phyloP scores from a whole-genome alignment of 768 basidiomycete species.

The Asterophora parasitica region DNA sequence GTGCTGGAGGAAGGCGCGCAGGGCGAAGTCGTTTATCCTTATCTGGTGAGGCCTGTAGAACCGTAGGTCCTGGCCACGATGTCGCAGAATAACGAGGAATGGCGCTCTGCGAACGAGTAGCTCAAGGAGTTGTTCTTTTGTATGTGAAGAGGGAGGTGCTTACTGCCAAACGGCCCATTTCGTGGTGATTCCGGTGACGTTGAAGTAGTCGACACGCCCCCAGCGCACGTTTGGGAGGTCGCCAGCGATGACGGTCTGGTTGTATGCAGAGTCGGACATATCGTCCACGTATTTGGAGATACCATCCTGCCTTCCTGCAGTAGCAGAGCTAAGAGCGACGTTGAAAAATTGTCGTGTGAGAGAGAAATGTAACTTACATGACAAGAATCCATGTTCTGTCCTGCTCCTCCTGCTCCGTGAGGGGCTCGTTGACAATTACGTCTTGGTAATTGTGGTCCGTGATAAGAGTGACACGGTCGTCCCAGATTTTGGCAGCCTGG shows the following conservation, averaged over 20 bases:
- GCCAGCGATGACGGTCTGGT: slow-evolving; percentile 50
- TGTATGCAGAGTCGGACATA: slow-evolving; percentile 71
- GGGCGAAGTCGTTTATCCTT: slow-evolving; percentile 49
- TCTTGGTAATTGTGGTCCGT: slow-evolving; percentile 79
- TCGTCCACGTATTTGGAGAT: slow-evolving; percentile 68
- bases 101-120: slow-evolving; percentile 54
- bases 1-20: slow-evolving; percentile 63
- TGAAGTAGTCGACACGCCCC: slow-evolving; percentile 85
- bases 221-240: slow-evolving; percentile 73
- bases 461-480: slow-evolving; percentile 69
- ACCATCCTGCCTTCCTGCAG: slow-evolving; percentile 55
- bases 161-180: slow-evolving; percentile 87
- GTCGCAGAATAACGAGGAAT: slow-evolving; percentile 60
- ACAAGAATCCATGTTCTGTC: slow-evolving; percentile 74
- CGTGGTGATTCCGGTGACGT: slow-evolving; percentile 78
- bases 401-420: slow-evolving; percentile 60
- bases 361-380: slow-evolving; percentile 42
- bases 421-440: slow-evolving; percentile 62
- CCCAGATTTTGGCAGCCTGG: slow-evolving; percentile 47
- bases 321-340: slow-evolving; percentile 42
- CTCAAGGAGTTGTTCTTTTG: background rate
- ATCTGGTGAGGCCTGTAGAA: slow-evolving; percentile 70
- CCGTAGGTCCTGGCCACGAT: slow-evolving; percentile 74
- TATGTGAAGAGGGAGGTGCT: slow-evolving; percentile 22
- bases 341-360: slow-evolving; percentile 8